Percentiles rank a stretch among this genome's conserved stretches.
Evolutionary conservation across 192 early-diverging fungal species (phyloP).

Genomic region (Backusella luteola): DNA sequence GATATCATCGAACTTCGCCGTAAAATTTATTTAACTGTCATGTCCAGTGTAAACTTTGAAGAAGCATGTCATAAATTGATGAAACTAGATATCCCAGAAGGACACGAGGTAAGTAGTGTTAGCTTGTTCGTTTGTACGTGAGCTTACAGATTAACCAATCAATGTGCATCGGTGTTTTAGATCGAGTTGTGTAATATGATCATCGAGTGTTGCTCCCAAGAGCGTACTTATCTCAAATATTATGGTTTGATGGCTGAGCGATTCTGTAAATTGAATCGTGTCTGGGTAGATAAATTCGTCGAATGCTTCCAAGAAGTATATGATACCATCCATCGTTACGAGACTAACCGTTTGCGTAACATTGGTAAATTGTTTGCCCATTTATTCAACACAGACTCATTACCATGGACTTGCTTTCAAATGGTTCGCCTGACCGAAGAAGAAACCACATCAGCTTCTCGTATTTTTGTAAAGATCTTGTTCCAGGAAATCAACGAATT

Average conservation of each 20-base stretch:
- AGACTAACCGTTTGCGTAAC: constrained; percentile 92
- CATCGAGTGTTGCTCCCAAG: constrained; percentile 95
- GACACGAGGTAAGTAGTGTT: constrained; percentile 61
- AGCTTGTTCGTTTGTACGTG: too few relatives aligned
- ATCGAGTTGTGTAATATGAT: constrained; percentile 95
- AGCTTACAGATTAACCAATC: background rate
- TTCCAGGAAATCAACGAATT: constrained; percentile 86
- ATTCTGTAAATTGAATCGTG: constrained; percentile 78
- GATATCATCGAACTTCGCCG: constrained; percentile 86
- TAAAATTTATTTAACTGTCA: constrained; percentile 94
- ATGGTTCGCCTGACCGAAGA: constrained; percentile 86
- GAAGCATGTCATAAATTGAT: constrained; percentile 95
- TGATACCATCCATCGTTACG: constrained; percentile 90
- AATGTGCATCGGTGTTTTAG: constrained; percentile 31
- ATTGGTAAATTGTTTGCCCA: constrained; percentile 92
- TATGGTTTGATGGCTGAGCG: constrained; percentile 94
- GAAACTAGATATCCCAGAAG: constrained; percentile 78
- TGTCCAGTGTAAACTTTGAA: constrained; percentile 94
- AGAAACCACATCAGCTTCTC: constrained; percentile 93
- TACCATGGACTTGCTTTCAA: constrained; percentile 81
- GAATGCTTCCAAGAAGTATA: constrained; percentile 79
- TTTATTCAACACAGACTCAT: constrained; percentile 77
- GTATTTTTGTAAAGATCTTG: constrained; percentile 96
- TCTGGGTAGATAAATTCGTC: constrained; percentile 79
- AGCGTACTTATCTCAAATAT: constrained; percentile 91